A percentile compares a stretch with the other conserved stretches of the same genome.
These are phyloP conservation scores for Penicillium dipodomyicola DNA, from an alignment of 495 filamentous ascomycete species.

Conservation along the genomic window DNA sequence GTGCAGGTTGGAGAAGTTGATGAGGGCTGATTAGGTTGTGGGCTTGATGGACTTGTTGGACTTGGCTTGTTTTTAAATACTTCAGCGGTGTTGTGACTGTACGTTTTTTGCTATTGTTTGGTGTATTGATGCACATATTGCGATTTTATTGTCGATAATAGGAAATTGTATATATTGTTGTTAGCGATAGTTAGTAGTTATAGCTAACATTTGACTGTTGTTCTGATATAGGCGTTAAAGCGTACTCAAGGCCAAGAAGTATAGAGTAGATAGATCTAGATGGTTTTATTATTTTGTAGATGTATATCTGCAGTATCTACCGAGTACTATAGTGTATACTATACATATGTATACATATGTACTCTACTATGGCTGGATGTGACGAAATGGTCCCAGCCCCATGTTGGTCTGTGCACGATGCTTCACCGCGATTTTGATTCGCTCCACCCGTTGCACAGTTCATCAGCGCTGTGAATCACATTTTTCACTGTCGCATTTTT, in stretches of 20 bases:
- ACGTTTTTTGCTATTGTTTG: background rate
- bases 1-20: conserved; percentile 32
- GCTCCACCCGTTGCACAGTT: conserved; percentile 25
- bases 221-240: background rate
- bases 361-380: background rate
- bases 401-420: conserved; percentile 36
- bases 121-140: background rate
- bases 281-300: background rate
- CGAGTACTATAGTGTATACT: background rate
- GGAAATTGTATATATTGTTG: background rate
- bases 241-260: background rate
- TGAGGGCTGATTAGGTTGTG: conserved; percentile 22
- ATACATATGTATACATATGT: too few relatives aligned
- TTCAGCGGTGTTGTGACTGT: background rate
- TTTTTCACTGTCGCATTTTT: conserved; percentile 15
- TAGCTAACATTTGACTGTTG: background rate
- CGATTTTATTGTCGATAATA: background rate
- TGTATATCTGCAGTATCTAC: background rate
- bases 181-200: background rate
- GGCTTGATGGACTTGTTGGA: background rate
- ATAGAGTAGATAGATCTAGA: background rate
- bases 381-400: conserved; percentile 21
- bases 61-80: background rate
- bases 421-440: conserved; percentile 44
- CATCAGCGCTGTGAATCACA: conserved; percentile 12